phyloP scores from a whole-genome alignment of 2,329 filamentous ascomycete species.

The Scedosporium dehoogii region DNA sequence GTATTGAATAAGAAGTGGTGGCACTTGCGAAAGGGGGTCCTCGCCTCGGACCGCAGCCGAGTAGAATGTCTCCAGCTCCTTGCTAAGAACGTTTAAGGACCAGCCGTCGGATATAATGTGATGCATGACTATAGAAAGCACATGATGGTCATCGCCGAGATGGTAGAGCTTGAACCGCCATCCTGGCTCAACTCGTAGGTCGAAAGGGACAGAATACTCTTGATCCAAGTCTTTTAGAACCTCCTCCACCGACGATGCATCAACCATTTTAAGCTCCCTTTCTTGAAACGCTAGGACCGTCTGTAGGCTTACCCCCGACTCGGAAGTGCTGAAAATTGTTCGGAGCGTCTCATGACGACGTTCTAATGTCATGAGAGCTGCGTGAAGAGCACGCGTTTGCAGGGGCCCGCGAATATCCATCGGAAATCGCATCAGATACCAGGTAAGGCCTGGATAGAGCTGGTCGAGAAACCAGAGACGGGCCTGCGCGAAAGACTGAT shows the following conservation, averaged over 20 bases:
- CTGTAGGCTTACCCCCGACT: slow-evolving; percentile 9
- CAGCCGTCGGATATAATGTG: slow-evolving; percentile 20
- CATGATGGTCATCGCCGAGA: slow-evolving; percentile 10
- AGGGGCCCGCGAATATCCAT: slow-evolving; percentile 10
- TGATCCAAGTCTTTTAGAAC: not conserved
- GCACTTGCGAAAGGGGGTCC: slow-evolving; percentile 9
- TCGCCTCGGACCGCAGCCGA: slow-evolving; percentile 8
- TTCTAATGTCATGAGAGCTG: slow-evolving; percentile 11
- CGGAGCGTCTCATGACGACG: slow-evolving; percentile 13
- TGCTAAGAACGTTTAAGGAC: slow-evolving; percentile 16
- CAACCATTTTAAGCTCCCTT: not conserved
- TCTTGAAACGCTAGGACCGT: slow-evolving; percentile 1
- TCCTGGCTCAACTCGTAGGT: slow-evolving; percentile 13
- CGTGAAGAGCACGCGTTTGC: slow-evolving; percentile 7
- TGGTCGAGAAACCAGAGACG: slow-evolving; percentile 16
- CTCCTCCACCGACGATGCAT: not conserved
- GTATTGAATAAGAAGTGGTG: slow-evolving; percentile 16
- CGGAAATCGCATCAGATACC: slow-evolving; percentile 13
- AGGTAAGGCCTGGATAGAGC: slow-evolving; percentile 10
- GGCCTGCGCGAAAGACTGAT: slow-evolving; percentile 15
- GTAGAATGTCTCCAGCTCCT: slow-evolving; percentile 15
- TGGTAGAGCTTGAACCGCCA: slow-evolving; percentile 13
- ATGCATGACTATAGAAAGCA: slow-evolving; percentile 18
- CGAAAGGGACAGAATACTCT: slow-evolving; percentile 15
- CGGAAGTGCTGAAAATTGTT: slow-evolving; percentile 10